A percentile compares a stretch with the other conserved stretches of the same genome.
Evolutionary conservation across 148 eudicot species (phyloP).

Genomic region (Rhododendron griersonianum): DNA sequence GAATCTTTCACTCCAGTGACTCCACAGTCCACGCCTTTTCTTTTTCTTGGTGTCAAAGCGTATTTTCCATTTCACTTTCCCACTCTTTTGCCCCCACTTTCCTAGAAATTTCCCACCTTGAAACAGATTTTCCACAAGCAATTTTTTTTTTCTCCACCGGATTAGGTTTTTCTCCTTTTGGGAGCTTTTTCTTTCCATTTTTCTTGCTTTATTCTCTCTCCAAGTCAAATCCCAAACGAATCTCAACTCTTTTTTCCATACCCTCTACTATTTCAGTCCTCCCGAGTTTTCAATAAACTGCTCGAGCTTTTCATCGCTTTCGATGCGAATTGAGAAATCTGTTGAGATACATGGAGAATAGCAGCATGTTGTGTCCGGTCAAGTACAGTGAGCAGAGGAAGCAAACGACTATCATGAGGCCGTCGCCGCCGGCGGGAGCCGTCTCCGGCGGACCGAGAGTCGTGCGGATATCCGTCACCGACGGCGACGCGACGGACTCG

Average conservation of each 20-base stretch:
- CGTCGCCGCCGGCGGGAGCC: not conserved
- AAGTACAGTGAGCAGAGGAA: constrained; percentile 48
- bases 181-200: constrained; percentile 12
- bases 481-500: constrained; percentile 70
- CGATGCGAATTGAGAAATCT: constrained; percentile 30
- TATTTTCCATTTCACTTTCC: not conserved
- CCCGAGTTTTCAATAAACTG: not conserved
- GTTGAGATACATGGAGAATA: constrained; percentile 10
- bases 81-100: constrained; percentile 3
- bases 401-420: constrained; percentile 22
- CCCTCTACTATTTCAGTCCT: not conserved
- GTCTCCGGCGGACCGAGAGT: constrained; percentile 24
- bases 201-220: constrained; percentile 17
- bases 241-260: not conserved
- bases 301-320: constrained; percentile 7
- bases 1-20: not conserved
- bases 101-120: constrained; percentile 18
- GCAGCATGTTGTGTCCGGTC: constrained; percentile 20
- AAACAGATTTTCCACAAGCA: not conserved
- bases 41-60: not conserved
- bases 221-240: not conserved
- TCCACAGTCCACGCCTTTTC: not conserved
- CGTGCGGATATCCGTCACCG: constrained; percentile 61
- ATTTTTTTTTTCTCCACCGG: not conserved
- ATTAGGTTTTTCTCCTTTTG: not conserved